Base-by-base conservation (phyloP, 2,329 filamentous ascomycete species). In the Alternaria arborescens region DNA sequence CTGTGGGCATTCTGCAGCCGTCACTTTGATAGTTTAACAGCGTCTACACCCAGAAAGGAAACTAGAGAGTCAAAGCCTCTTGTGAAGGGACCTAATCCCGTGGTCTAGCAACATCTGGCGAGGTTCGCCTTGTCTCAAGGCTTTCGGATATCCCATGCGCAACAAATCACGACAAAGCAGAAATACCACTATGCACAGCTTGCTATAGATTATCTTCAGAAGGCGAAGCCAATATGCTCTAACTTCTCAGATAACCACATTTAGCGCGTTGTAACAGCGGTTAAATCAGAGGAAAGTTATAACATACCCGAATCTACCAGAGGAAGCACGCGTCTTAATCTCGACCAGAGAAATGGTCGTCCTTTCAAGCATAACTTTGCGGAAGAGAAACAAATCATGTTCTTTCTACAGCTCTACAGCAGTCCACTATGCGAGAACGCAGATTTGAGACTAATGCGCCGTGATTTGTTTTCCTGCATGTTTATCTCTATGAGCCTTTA, bases 1-100 rank as follows among this genome's bases (percentile, higher is more conserved):
- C 50, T 67, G 8, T 67, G 28, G 57, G 62, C 34, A 34, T 65
- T 65, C 42, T 67, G 36, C 44, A 51, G 51, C 22, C 28, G 34
- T 40, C 34, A 67, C 57, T 67, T 62, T 61, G 24, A 67, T 58
- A 14, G 58, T 2, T 58, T 64, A 48, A 60, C 52, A 42, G 42
- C 38, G 5, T 66, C 26, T 58, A 61, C 38, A 47, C 58, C 30
- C 20, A 60, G 53, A 51, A 66, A 66, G 28, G 58, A 62, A 43
- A 62, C 32, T 28, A 38, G 56, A 42, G 30, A 42, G 28, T 22
- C 10, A 41, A 66, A 66, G 44, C 60, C 52, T 47, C 18, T 20
- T 8, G 52, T 66, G 1, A 59, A 60, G 50, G 55, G 54, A 43
- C 58, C 47, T 26, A 66, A 66, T 64, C 60, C 22, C 51, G 52